phyloP scores from a whole-genome alignment of 2,329 filamentous ascomycete genomes.

The Zelopaecilomyces penicillatus region DNA sequence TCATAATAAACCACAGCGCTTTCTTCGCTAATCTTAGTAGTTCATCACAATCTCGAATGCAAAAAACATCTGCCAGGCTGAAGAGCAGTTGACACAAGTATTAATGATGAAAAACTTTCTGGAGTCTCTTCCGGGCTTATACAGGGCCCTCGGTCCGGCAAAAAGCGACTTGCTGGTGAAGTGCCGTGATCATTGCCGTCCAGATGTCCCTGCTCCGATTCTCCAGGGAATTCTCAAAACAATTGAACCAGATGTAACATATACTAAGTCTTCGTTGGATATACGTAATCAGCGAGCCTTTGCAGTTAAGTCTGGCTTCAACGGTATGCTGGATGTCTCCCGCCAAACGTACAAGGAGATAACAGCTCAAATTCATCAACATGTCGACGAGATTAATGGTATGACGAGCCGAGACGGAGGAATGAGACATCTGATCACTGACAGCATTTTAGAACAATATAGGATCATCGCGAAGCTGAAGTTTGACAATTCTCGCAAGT shows the following conservation, averaged over 20 bases:
- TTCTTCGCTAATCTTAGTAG: slow-evolving; percentile 31
- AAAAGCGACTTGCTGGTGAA: slow-evolving; percentile 55
- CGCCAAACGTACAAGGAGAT: slow-evolving; percentile 85
- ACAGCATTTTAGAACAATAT: slow-evolving; percentile 21
- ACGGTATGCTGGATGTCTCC: slow-evolving; percentile 79
- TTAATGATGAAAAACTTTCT: slow-evolving; percentile 82
- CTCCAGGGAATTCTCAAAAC: slow-evolving; percentile 56
- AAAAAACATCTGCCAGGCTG: slow-evolving; percentile 57
- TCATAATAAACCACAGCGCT: background rate
- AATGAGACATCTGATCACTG: background rate
- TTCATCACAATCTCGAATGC: slow-evolving; percentile 68
- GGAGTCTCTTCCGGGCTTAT: slow-evolving; percentile 56
- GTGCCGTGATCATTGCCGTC: slow-evolving; percentile 62
- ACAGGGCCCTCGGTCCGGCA: slow-evolving; percentile 57
- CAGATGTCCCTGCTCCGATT: slow-evolving; percentile 52
- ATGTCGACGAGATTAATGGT: slow-evolving; percentile 62
- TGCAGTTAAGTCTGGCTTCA: slow-evolving; percentile 78
- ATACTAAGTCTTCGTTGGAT: slow-evolving; percentile 71
- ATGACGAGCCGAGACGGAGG: slow-evolving; percentile 11
- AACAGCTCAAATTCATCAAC: slow-evolving; percentile 65
- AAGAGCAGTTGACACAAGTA: slow-evolving; percentile 78
- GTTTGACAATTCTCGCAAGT: slow-evolving; percentile 70
- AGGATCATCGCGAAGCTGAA: slow-evolving; percentile 57
- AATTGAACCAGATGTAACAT: slow-evolving; percentile 75
- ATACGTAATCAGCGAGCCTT: slow-evolving; percentile 84